Conservation (phyloP, 306 rosid genomes). For the Citrullus mucosospermus region DNA sequence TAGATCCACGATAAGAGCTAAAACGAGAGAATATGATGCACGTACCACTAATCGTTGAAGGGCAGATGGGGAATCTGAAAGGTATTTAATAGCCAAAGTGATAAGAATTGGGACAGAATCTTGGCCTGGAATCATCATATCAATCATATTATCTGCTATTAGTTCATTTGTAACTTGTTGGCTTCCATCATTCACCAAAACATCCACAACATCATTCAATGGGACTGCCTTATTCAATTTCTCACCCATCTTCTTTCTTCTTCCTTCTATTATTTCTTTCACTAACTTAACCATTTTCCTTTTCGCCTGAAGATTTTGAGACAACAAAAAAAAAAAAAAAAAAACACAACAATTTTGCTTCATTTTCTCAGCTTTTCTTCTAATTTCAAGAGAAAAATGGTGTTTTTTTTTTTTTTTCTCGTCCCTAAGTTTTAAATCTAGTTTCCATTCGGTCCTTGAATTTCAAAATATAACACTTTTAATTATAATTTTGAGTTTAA, state of each 20-base stretch:
- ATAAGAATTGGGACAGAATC: constrained; percentile 92
- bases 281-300: constrained; percentile 73
- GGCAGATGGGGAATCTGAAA: constrained; percentile 76
- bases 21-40: background rate
- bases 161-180: constrained; percentile 54
- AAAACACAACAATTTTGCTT: background rate
- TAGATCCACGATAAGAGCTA: too few relatives aligned
- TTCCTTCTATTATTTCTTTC: constrained; percentile 34
- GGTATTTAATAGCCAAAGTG: constrained; percentile 65
- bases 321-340: background rate
- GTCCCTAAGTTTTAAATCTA: too few relatives aligned
- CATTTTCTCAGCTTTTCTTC: background rate
- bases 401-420: too few relatives aligned
- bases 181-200: constrained; percentile 57
- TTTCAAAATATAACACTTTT: too few relatives aligned
- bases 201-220: constrained; percentile 62
- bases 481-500: too few relatives aligned
- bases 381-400: background rate
- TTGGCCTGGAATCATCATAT: constrained; percentile 99
- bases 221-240: constrained; percentile 21
- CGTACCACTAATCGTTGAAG: constrained; percentile 61
- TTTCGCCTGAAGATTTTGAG: constrained; percentile 47
- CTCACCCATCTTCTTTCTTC: constrained; percentile 23
- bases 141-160: constrained; percentile 85
- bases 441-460: too few relatives aligned